A percentile compares a stretch with the other conserved stretches of the same genome.
These are phyloP conservation scores for Bidens hawaiensis DNA, from an alignment of 140 eudicot genomes.

Conservation along the genomic window DNA sequence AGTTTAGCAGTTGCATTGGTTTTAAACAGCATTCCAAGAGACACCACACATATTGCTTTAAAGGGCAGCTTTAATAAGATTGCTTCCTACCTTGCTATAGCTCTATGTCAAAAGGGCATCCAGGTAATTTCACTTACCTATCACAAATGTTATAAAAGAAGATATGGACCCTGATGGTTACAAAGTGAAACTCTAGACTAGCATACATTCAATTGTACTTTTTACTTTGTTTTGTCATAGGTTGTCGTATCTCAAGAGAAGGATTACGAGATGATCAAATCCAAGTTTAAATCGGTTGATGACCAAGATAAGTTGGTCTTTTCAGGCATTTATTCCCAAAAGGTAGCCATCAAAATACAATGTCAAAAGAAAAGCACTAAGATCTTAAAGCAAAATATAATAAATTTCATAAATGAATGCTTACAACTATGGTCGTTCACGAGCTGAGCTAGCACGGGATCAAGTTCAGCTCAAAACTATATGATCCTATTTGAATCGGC, in stretches of 20 bases:
- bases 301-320: conserved; percentile 34
- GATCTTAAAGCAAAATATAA: no score
- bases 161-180: no score
- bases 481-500: no score
- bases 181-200: background rate
- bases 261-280: conserved; percentile 43
- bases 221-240: conserved; percentile 18
- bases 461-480: no score
- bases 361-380: background rate
- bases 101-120: conserved; percentile 55
- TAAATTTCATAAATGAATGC: background rate
- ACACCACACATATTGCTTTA: conserved; percentile 52
- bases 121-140: conserved; percentile 31
- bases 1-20: conserved; percentile 70
- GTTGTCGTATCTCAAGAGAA: conserved; percentile 37
- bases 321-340: conserved; percentile 28
- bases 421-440: no score
- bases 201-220: background rate
- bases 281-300: conserved; percentile 27
- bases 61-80: conserved; percentile 45
- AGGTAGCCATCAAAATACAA: conserved; percentile 30
- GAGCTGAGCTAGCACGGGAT: no score
- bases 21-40: conserved; percentile 58
- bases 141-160: background rate
- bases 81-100: conserved; percentile 51